phyloP scores from a whole-genome alignment of 495 filamentous ascomycete species.

The Xylaria nigripes region DNA sequence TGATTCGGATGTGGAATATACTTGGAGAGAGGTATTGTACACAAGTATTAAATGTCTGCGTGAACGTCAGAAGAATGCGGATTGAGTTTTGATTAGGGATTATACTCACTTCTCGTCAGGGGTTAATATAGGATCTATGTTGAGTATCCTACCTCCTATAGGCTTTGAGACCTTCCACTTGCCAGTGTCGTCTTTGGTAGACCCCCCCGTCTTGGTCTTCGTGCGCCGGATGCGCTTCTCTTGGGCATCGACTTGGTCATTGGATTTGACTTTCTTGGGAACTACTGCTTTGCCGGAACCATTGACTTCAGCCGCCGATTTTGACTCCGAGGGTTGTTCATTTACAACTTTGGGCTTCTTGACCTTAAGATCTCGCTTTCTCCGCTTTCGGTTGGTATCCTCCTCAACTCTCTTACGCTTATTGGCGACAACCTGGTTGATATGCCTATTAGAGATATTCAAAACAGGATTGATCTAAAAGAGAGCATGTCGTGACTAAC shows the following conservation, averaged over 20 bases:
- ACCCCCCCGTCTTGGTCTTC: background rate
- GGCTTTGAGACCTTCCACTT: slow-evolving; percentile 53
- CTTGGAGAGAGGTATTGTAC: slow-evolving; percentile 55
- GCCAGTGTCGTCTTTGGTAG: background rate
- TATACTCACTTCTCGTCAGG: slow-evolving; percentile 65
- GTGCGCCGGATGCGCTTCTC: slow-evolving; percentile 11
- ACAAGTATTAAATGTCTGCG: slow-evolving; percentile 59
- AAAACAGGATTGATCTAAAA: background rate
- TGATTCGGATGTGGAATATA: slow-evolving; percentile 75
- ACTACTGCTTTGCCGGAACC: background rate
- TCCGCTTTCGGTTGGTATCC: slow-evolving; percentile 17
- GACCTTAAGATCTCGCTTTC: slow-evolving; percentile 5
- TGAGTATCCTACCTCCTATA: slow-evolving; percentile 59
- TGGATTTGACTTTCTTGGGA: background rate
- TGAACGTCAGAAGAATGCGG: slow-evolving; percentile 21
- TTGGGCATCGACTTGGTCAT: slow-evolving; percentile 1
- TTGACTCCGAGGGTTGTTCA: background rate
- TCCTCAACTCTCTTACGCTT: slow-evolving; percentile 23
- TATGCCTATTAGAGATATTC: background rate
- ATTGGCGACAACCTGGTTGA: slow-evolving; percentile 6
- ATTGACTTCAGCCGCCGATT: slow-evolving; percentile 1
- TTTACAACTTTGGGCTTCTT: background rate
- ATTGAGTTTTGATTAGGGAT: background rate
- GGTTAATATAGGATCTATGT: slow-evolving; percentile 72
- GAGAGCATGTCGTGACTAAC: background rate